Percentiles rank a stretch among this genome's conserved stretches.
Conservation (phyloP, 371 early-diverging fungal species). For the Lichtheimia corymbifera region DNA sequence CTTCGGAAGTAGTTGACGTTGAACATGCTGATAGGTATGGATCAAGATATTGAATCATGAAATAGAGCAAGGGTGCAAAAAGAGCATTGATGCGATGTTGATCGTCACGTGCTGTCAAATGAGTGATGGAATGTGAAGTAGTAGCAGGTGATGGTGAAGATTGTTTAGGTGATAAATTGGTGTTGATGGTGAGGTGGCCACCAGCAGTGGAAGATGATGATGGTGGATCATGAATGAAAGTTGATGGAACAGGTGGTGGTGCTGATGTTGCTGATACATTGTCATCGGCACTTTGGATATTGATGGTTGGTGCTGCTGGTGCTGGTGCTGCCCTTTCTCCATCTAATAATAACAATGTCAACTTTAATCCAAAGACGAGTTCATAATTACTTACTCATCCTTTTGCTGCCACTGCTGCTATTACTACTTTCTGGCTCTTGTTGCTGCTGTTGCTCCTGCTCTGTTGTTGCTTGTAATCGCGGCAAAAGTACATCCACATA, state of each 20-base stretch:
- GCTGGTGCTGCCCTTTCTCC: not conserved
- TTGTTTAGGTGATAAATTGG: conserved; percentile 19
- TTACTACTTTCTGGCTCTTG: not conserved
- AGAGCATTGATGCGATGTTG: conserved; percentile 28
- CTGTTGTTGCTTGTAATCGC: conserved; percentile 22
- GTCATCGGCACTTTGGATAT: conserved; percentile 39
- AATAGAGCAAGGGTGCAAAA: conserved; percentile 43
- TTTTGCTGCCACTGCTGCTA: no score
- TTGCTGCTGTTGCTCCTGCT: not conserved
- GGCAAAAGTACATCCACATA: conserved; percentile 45
- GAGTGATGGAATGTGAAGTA: not conserved
- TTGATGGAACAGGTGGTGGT: no score
- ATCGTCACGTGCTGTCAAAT: not conserved
- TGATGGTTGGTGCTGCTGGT: conserved; percentile 36
- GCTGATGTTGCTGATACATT: not conserved
- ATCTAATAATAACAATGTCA: not conserved
- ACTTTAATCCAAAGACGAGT: no score
- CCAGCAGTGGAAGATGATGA: conserved; percentile 8
- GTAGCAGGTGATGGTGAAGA: conserved; percentile 15
- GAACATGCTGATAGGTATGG: conserved; percentile 31
- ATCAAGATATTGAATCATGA: conserved; percentile 50
- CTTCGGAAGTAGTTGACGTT: conserved; percentile 2
- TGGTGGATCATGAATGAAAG: conserved; percentile 8
- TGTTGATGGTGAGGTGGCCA: conserved; percentile 44
- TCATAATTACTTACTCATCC: no score